Base-by-base conservation (phyloP, 305 asterid genomes). In the Solanum hybrid region DNA sequence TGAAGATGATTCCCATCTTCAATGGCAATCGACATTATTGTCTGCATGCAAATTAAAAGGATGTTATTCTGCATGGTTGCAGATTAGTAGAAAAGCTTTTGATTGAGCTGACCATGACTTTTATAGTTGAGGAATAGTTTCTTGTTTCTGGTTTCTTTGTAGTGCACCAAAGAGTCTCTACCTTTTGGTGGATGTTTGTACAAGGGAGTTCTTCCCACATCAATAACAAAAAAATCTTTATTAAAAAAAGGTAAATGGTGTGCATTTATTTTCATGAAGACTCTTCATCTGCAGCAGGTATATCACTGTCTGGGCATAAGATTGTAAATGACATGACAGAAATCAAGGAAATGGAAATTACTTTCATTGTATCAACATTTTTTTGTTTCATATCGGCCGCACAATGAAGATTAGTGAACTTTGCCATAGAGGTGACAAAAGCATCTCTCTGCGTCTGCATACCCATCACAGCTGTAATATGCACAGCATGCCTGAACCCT, bases 361-460 rank as follows among this genome's bases (percentile, higher is more conserved):
- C 99, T 99, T 97, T 97, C 88, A 97, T 98, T 88, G 99, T 95
- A 92, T 97, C 98, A 75, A 97, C 96, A 93, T 96, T 96, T 90
- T 97, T 97, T 95, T 97, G 99, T 92, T 97, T 97, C 98, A 97
- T 97, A 91, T 97, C 99, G 85, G 98, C 99, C 72, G 99, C 99
- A 91, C 98, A 96, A 89, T 97, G 99, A 91, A 97, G 99, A 92
- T 96, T 90, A 38, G 99, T 97, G 90, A 97, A 97, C 93, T 97
- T 97, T n/a, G 99, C 99, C 94, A 97, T 97, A 89, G 99, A 92
- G 91, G 99, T 97, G 87, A 97, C 98, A 92, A 97, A 96, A 90
- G 99, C 99, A 95, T 97, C 99, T 93, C 98, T 94, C 91, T 96
- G 99, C 71, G 99, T 97, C 94, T 95, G 98, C 99, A 97, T 95